A percentile compares a stretch with the other conserved stretches of the same genome.
These are phyloP conservation scores for Xylaria bambusicola DNA, from an alignment of 495 filamentous ascomycete species.

Conservation along the genomic window DNA sequence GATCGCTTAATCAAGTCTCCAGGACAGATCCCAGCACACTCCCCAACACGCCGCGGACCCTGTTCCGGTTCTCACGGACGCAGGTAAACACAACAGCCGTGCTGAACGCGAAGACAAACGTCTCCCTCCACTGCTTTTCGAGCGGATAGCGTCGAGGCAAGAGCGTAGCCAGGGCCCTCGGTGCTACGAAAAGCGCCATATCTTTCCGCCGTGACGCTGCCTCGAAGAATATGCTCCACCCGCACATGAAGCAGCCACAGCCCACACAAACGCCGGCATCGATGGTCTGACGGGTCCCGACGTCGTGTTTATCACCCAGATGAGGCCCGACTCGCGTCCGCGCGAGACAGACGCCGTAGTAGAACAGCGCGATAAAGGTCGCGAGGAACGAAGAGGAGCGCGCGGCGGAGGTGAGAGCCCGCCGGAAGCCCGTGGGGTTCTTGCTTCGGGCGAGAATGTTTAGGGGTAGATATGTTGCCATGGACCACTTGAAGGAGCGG, in stretches of 20 bases:
- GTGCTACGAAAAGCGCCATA: conserved; percentile 82
- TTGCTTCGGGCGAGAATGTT: conserved; percentile 65
- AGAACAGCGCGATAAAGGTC: conserved; percentile 79
- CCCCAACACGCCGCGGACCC: conserved; percentile 77
- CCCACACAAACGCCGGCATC: conserved; percentile 71
- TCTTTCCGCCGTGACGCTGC: conserved; percentile 69
- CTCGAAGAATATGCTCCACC: conserved; percentile 83
- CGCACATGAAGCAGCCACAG: conserved; percentile 75
- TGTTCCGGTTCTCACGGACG: conserved; percentile 61
- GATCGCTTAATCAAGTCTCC: conserved; percentile 15
- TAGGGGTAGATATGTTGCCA: conserved; percentile 79
- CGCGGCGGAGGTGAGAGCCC: conserved; percentile 60
- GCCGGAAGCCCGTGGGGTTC: conserved; percentile 39
- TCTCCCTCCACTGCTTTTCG: conserved; percentile 76
- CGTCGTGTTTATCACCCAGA: conserved; percentile 54
- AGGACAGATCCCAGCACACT: conserved; percentile 62
- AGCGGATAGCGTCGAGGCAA: conserved; percentile 71
- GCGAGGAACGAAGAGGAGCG: conserved; percentile 84
- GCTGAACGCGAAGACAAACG: conserved; percentile 69
- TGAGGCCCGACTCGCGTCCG: conserved; percentile 78
- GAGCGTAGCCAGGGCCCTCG: conserved; percentile 75
- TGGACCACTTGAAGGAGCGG: conserved; percentile 71
- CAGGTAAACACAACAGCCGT: conserved; percentile 75
- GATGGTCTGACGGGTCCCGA: conserved; percentile 42
- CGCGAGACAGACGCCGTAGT: conserved; percentile 84